Conservation (phyloP, 163 green algal species). For the Chlamydomonas reinhardtii region DNA sequence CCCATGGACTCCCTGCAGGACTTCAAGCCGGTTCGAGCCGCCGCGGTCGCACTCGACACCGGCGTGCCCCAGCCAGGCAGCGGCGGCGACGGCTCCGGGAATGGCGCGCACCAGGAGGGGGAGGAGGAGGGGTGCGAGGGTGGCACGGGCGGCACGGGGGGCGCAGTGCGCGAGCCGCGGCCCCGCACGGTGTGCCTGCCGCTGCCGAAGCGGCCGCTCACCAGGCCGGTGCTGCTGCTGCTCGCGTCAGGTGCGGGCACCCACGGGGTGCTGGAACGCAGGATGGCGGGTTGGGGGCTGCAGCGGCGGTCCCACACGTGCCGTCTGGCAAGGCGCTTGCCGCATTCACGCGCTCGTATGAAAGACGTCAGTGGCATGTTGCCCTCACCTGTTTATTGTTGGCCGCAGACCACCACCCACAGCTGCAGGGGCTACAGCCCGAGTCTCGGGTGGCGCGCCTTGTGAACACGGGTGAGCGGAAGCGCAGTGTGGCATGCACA, state of each 20-base stretch:
- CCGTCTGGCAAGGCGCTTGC: no score
- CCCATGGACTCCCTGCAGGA: not conserved
- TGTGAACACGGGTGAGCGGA: not conserved
- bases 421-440: not conserved
- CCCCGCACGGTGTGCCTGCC: not conserved
- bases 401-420: not conserved
- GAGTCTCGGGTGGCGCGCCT: not conserved
- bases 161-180: not conserved
- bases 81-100: not conserved
- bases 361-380: no score
- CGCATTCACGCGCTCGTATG: no score
- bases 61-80: not conserved
- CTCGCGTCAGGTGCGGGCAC: not conserved
- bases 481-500: no score
- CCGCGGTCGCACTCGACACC: not conserved
- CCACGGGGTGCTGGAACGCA: not conserved
- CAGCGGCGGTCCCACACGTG: not conserved
- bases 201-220: constrained; percentile 8
- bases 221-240: constrained; percentile 10
- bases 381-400: no score
- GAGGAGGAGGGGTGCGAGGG: no score
- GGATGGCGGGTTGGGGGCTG: not conserved
- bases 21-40: constrained; percentile 17
- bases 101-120: not conserved
- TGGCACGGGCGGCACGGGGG: not conserved